Conservation (phyloP, 352 stramenopile genomes). For the Thraustotheca clavata region DNA sequence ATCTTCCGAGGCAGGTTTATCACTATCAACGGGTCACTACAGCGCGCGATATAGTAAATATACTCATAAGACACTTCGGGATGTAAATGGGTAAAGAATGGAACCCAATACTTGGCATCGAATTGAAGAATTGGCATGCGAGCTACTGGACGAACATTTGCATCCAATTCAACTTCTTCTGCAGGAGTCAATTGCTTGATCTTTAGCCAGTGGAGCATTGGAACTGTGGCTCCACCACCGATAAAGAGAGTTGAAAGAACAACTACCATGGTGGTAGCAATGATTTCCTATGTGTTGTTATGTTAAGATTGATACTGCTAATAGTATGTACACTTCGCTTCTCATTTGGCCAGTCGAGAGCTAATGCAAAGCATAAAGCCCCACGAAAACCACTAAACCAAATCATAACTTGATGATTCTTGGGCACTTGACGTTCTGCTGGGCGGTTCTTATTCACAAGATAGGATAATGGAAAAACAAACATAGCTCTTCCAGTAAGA, state of each 20-base stretch:
- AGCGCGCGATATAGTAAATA: not conserved
- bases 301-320: not conserved
- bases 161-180: conserved; percentile 27
- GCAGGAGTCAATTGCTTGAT: conserved; percentile 36
- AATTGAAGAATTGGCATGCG: conserved; percentile 30
- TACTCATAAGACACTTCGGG: conserved; percentile 2
- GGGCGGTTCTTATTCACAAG: conserved; percentile 24
- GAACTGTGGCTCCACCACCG: conserved; percentile 55
- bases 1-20: not conserved
- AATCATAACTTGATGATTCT: conserved; percentile 63
- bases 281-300: conserved; percentile 30
- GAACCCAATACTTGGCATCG: conserved; percentile 29
- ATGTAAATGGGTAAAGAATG: conserved; percentile 27
- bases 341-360: conserved; percentile 44
- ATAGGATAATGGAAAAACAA: conserved; percentile 52
- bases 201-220: conserved; percentile 43
- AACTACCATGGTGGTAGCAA: conserved; percentile 68
- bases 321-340: conserved; percentile 31
- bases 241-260: conserved; percentile 76
- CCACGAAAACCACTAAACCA: conserved; percentile 79
- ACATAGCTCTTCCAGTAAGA: conserved; percentile 41
- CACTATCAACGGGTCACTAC: not conserved
- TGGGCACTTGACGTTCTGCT: conserved; percentile 18
- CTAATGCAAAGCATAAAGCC: conserved; percentile 67
- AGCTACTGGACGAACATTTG: conserved; percentile 25